Evolutionary conservation across 2,329 filamentous ascomycete genomes (phyloP).

Genomic region (Periconia sp.): DNA sequence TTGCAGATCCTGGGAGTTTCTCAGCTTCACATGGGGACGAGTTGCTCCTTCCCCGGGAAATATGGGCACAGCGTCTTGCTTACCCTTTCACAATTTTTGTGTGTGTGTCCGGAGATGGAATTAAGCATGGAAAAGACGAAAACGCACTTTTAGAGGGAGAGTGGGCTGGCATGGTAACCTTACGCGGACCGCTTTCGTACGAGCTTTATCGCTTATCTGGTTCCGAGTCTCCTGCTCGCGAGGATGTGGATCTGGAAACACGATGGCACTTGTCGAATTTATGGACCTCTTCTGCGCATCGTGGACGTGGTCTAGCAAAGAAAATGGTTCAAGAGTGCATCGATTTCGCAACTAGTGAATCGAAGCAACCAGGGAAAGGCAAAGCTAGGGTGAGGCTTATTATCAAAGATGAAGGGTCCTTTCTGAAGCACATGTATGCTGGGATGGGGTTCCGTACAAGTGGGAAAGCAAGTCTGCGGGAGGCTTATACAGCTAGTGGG

Average conservation of each 20-base stretch:
- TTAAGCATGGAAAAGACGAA: too few species aligned
- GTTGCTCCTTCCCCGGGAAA: slow-evolving; percentile 5
- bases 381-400: slow-evolving; percentile 16
- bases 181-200: slow-evolving; percentile 16
- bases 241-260: slow-evolving; percentile 10
- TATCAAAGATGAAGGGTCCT: slow-evolving; percentile 9
- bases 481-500: too few species aligned
- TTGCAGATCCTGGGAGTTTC: slow-evolving; percentile 17
- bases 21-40: slow-evolving; percentile 15
- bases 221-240: slow-evolving; percentile 11
- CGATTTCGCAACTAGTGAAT: not conserved
- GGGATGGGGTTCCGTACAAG: slow-evolving; percentile 13
- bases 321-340: slow-evolving; percentile 10
- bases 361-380: not conserved
- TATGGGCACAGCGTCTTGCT: slow-evolving; percentile 9
- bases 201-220: slow-evolving; percentile 18
- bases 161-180: slow-evolving; percentile 20
- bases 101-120: too few species aligned
- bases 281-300: slow-evolving; percentile 15
- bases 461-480: too few species aligned
- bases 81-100: too few species aligned
- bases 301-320: slow-evolving; percentile 13
- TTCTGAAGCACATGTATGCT: slow-evolving; percentile 16
- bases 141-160: slow-evolving; percentile 9
- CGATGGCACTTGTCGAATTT: slow-evolving; percentile 22